Percentiles rank a stretch among this genome's conserved stretches.
phyloP scores from a whole-genome alignment of 805 yeast species.

The Komagataella kurtzmanii region DNA sequence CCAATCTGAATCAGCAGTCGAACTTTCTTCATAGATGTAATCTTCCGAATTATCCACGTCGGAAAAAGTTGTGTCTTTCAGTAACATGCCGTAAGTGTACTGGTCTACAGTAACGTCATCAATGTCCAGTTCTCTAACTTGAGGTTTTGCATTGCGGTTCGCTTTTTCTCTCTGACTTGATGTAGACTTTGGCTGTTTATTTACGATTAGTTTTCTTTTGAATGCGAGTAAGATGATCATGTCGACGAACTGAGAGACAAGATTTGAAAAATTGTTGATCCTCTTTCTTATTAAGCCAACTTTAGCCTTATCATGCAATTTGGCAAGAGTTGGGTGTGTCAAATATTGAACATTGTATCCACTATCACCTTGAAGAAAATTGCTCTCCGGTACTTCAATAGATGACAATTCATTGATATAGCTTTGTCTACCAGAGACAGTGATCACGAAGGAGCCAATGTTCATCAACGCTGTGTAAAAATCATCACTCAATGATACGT shows the following conservation, averaged over 20 bases:
- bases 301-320: conserved; percentile 1
- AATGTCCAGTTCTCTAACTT: not conserved
- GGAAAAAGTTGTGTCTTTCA: not conserved
- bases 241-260: not conserved
- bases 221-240: conserved; percentile 2
- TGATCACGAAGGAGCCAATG: conserved; percentile 47
- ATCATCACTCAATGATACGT: conserved; percentile 40
- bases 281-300: not conserved
- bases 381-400: conserved; percentile 31
- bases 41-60: not conserved
- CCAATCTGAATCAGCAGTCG: conserved; percentile 4
- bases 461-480: conserved; percentile 50
- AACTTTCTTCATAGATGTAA: not conserved
- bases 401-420: conserved; percentile 46
- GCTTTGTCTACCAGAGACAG: conserved; percentile 55
- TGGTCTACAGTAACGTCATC: not conserved
- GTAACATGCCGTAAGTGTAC: not conserved
- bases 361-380: conserved; percentile 34
- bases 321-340: not conserved
- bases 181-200: not conserved
- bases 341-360: not conserved
- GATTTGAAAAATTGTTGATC: not conserved
- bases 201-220: conserved; percentile 1
- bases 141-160: not conserved
- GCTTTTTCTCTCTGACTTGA: conserved; percentile 2